Conservation (phyloP, 768 basidiomycete species). For the Leccinum fibrillosum region DNA sequence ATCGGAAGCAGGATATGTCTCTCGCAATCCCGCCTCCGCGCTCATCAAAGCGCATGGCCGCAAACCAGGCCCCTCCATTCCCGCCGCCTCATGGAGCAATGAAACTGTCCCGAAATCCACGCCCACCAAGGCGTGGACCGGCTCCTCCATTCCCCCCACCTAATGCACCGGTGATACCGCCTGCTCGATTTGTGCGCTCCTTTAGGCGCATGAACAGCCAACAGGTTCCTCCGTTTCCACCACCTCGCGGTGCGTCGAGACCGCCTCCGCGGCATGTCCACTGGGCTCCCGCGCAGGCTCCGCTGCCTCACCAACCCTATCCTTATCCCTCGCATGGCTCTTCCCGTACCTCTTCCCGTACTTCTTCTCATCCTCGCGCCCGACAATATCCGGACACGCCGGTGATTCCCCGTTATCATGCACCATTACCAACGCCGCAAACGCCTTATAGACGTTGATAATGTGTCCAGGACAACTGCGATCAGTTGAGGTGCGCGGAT, state of each 20-base stretch:
- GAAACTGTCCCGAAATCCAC: slow-evolving; percentile 9
- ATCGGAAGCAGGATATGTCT: slow-evolving; percentile 18
- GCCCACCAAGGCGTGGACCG: slow-evolving; percentile 1
- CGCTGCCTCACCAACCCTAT: slow-evolving; percentile 23
- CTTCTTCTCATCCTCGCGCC: slow-evolving; percentile 4
- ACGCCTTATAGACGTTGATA: slow-evolving; percentile 15
- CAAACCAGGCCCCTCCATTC: slow-evolving; percentile 13
- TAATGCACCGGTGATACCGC: slow-evolving; percentile 11
- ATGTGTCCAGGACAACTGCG: slow-evolving; percentile 4
- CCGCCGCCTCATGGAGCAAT: slow-evolving; percentile 21
- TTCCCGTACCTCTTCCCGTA: slow-evolving; percentile 10
- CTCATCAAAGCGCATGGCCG: slow-evolving; percentile 1
- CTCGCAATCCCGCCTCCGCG: slow-evolving; percentile 5
- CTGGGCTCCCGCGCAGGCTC: slow-evolving; percentile 29
- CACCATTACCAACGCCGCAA: slow-evolving; percentile 4
- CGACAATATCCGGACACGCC: background rate
- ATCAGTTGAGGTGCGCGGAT: slow-evolving; percentile 29
- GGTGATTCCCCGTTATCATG: slow-evolving; percentile 20
- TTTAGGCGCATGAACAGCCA: slow-evolving; percentile 1
- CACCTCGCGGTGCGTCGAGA: slow-evolving; percentile 18
- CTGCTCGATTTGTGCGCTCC: background rate
- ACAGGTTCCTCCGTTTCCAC: slow-evolving; percentile 18
- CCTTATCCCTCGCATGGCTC: slow-evolving; percentile 23
- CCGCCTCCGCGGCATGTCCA: slow-evolving; percentile 24
- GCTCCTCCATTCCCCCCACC: slow-evolving; percentile 22